phyloP scores from a whole-genome alignment of 2,329 filamentous ascomycete genomes.

The Exophiala viscosa region DNA sequence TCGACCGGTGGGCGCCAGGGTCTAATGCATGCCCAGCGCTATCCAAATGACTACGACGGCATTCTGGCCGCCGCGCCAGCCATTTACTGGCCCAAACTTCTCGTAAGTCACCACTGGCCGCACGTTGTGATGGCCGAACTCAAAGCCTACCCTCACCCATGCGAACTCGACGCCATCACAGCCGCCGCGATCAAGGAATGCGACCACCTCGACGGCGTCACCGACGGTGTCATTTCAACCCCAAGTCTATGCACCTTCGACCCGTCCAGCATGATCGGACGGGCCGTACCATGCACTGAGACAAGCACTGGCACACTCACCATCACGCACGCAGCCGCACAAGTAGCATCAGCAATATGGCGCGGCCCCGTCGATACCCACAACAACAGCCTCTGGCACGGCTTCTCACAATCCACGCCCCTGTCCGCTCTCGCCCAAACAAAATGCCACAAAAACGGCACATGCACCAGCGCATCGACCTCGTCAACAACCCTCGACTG shows the following conservation, averaged over 20 bases:
- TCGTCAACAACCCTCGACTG: not conserved
- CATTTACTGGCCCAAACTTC: constrained; percentile 29
- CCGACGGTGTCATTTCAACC: constrained; percentile 28
- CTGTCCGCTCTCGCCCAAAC: constrained; percentile 32
- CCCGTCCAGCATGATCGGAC: constrained; percentile 11
- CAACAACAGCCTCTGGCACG: constrained; percentile 35
- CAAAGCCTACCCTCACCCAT: constrained; percentile 30
- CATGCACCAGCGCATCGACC: constrained; percentile 32
- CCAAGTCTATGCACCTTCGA: constrained; percentile 17
- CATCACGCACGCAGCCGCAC: constrained; percentile 29
- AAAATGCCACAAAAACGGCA: constrained; percentile 16
- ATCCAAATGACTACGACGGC: constrained; percentile 29
- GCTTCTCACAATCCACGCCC: constrained; percentile 30
- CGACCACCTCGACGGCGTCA: constrained; percentile 29
- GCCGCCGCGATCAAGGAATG: constrained; percentile 33
- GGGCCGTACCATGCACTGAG: constrained; percentile 11
- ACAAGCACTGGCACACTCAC: constrained; percentile 23
- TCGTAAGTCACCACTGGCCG: constrained; percentile 29
- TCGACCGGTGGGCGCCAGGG: constrained; percentile 60
- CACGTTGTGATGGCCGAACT: constrained; percentile 26
- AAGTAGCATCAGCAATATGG: constrained; percentile 34
- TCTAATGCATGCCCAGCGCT: constrained; percentile 42
- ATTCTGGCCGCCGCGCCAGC: constrained; percentile 30
- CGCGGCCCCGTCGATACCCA: constrained; percentile 28
- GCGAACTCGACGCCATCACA: constrained; percentile 37